Base-by-base conservation (phyloP, 148 eudicot species). In the Cornus florida region DNA sequence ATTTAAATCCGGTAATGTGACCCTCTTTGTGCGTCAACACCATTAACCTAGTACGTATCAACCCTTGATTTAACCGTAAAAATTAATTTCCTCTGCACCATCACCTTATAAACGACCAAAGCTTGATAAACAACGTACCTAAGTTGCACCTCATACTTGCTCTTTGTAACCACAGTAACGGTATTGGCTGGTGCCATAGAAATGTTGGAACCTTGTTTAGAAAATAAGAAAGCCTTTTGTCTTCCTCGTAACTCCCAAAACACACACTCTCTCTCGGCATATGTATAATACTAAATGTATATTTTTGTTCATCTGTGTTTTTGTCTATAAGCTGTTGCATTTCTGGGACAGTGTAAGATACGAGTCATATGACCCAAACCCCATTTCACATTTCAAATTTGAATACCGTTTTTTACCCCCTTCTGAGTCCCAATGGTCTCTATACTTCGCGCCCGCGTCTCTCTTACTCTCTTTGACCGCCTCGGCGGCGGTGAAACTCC, bases 281-380 rank as follows among this genome's bases (percentile, higher is more conserved):
- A 8, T 28, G 28, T 28, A 28, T 28, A 57, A 19, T 14, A 19
- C 5, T 57, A 0, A 20, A 1, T 62, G 66, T 17, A 62, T 19
- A 20, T 10, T 1, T 28, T 6, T 19, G 24, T 68, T 11, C 35
- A 17, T 72, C 41, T 33, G 23, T 20, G 22, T 28, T 76, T 66
- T 88, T 90, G 92, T 88, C 89, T 71, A 65, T 57, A 84, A 83
- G 86, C 87, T 90, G 90, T 88, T 83, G 69, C 81, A 80, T 83
- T 83, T 83, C 78, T 85, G 72, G 89, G 89, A 83, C 79, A 86
- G 53, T 71, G 84, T 71, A 82, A 81, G 24, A 67, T 41, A 41
- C 46, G 46, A 41, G 46, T 41, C 46, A 41, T 39, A 64, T 67
- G 84, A 80, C 76, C 32, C 82, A 43, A 78, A 53, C 76, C 59